These are phyloP conservation scores for Suillus tomentosus DNA, from an alignment of 768 basidiomycete genomes.

Conservation along the genomic window DNA sequence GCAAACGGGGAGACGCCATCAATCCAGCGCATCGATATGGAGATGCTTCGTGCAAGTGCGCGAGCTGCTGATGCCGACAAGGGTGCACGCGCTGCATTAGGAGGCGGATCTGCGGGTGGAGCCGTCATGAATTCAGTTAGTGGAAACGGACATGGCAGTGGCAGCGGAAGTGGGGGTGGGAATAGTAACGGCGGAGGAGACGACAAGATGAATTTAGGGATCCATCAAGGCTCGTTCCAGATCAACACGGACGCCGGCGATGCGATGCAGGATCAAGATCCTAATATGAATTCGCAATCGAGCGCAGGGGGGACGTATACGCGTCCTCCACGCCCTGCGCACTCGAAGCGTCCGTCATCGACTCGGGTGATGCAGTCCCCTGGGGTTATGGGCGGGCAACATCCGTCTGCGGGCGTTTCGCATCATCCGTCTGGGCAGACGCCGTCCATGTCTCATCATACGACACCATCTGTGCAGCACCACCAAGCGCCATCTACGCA, in stretches of 20 bases:
- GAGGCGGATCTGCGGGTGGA: slow-evolving; percentile 16
- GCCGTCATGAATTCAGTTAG: slow-evolving; percentile 21
- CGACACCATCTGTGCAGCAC: not conserved
- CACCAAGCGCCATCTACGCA: not conserved
- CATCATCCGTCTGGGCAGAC: not conserved
- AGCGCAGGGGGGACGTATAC: not conserved
- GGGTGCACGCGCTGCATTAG: slow-evolving; percentile 29
- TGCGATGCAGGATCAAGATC: slow-evolving; percentile 9
- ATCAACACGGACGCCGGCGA: slow-evolving; percentile 25
- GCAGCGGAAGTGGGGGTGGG: slow-evolving; percentile 15
- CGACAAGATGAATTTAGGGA: slow-evolving; percentile 32
- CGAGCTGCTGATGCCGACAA: slow-evolving; percentile 52
- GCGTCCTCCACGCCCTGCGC: slow-evolving; percentile 1
- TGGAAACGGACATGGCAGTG: slow-evolving; percentile 9
- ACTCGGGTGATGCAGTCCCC: not conserved
- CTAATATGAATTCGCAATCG: not conserved
- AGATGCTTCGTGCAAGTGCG: slow-evolving; percentile 72
- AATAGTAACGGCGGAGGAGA: slow-evolving; percentile 14
- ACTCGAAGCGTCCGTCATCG: slow-evolving; percentile 1
- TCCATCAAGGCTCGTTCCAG: slow-evolving; percentile 66
- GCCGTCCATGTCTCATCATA: not conserved
- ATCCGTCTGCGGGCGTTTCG: not conserved
- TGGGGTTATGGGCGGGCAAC: not conserved
- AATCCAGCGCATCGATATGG: slow-evolving; percentile 64
- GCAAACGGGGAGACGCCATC: slow-evolving; percentile 49